Evolutionary conservation across 805 yeast species (phyloP).

Genomic region (Candida pseudofarinosa): DNA sequence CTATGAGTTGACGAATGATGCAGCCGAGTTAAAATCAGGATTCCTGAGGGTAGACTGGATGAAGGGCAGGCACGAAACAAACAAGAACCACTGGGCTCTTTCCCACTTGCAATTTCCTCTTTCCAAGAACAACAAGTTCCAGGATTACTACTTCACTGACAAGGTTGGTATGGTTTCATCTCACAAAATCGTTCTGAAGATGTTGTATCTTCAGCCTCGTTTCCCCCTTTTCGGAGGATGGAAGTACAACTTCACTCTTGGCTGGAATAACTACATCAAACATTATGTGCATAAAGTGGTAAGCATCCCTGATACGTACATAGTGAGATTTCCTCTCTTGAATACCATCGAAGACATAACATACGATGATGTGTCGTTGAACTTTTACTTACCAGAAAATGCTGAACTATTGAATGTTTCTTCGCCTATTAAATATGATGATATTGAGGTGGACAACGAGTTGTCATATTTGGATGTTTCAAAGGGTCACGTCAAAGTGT

Average conservation of each 20-base stretch:
- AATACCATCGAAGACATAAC: constrained; percentile 68
- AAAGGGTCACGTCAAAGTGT: constrained; percentile 73
- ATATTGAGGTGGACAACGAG: constrained; percentile 29
- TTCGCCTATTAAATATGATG: constrained; percentile 47
- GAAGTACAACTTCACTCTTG: constrained; percentile 91
- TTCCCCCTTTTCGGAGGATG: constrained; percentile 96
- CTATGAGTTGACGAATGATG: constrained; percentile 74
- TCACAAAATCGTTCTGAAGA: constrained; percentile 41
- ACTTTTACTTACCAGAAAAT: constrained; percentile 83
- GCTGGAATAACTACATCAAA: constrained; percentile 72
- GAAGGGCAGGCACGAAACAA: constrained; percentile 46
- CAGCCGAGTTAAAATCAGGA: constrained; percentile 63
- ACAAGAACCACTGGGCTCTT: constrained; percentile 55
- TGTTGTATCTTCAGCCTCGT: constrained; percentile 70
- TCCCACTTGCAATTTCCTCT: constrained; percentile 57
- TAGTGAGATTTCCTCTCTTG: constrained; percentile 66
- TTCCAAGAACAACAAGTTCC: constrained; percentile 29
- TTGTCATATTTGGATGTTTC: constrained; percentile 69
- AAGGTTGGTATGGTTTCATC: constrained; percentile 92
- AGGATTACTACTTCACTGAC: constrained; percentile 76
- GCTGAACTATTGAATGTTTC: constrained; percentile 56
- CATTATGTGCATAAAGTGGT: constrained; percentile 45
- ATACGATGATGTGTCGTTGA: constrained; percentile 58
- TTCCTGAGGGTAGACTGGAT: constrained; percentile 81
- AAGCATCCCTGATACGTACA: constrained; percentile 44